A percentile compares a stretch with the other conserved stretches of the same genome.
phyloP scores from a whole-genome alignment of 108 stramenopile genomes.

The Nitzschia putrida region DNA sequence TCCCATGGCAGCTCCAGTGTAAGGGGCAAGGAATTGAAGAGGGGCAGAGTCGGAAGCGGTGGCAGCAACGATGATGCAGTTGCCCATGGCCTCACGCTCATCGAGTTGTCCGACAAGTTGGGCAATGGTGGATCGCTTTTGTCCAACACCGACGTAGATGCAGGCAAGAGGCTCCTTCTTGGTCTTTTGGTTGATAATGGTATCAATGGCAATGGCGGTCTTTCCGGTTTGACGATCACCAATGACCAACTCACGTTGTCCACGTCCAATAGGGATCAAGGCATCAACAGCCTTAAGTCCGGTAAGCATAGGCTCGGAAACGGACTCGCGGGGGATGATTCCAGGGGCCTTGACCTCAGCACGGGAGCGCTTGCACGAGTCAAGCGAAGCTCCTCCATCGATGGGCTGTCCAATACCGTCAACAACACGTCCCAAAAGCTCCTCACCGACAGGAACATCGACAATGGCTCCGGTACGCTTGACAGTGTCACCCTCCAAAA shows the following conservation, averaged over 20 bases:
- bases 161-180: slow-evolving; percentile 98
- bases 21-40: slow-evolving; percentile 99
- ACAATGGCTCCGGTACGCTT: slow-evolving; percentile 99
- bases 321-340: slow-evolving; percentile 99
- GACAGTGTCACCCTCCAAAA: slow-evolving; percentile 98
- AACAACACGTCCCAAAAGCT: slow-evolving; percentile 97
- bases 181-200: slow-evolving; percentile 99
- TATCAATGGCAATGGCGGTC: slow-evolving; percentile 99
- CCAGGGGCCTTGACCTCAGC: slow-evolving; percentile 99
- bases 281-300: slow-evolving; percentile 99
- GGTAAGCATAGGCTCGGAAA: slow-evolving; percentile 99
- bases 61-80: slow-evolving; percentile 98
- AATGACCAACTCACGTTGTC: slow-evolving; percentile 97
- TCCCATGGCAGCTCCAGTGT: slow-evolving; percentile 98
- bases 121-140: slow-evolving; percentile 99
- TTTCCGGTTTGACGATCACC: slow-evolving; percentile 99
- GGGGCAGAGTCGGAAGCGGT: slow-evolving; percentile 99
- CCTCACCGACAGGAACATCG: slow-evolving; percentile 97
- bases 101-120: slow-evolving; percentile 99
- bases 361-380: slow-evolving; percentile 94
- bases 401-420: slow-evolving; percentile 99
- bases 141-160: slow-evolving; percentile 99
- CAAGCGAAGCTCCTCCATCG: slow-evolving; percentile 94
- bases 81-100: slow-evolving; percentile 94
- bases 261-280: slow-evolving; percentile 99